phyloP scores from a whole-genome alignment of 2,329 filamentous ascomycete genomes.

The Aspergillus ochraceus region DNA sequence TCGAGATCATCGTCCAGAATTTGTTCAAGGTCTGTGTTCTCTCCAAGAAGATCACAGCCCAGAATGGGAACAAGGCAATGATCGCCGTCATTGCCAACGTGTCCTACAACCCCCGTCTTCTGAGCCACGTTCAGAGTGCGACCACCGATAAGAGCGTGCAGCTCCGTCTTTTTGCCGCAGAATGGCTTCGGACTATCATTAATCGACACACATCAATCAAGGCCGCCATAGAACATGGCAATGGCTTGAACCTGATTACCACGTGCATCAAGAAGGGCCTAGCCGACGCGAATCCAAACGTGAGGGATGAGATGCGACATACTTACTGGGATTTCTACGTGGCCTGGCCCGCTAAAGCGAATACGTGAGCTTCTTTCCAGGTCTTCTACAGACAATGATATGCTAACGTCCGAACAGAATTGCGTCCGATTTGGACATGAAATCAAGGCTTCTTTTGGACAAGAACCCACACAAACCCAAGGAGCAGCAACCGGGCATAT shows the following conservation, averaged over 20 bases:
- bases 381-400: constrained; percentile 12
- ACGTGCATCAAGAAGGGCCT: constrained; percentile 88
- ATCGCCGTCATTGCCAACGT: constrained; percentile 76
- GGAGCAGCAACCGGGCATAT: constrained; percentile 13
- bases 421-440: constrained; percentile 73
- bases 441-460: constrained; percentile 75
- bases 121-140: constrained; percentile 83
- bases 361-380: constrained; percentile 57
- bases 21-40: constrained; percentile 85
- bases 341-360: constrained; percentile 76
- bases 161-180: constrained; percentile 73
- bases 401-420: constrained; percentile 56
- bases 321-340: constrained; percentile 83
- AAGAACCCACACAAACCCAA: constrained; percentile 76
- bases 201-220: constrained; percentile 76
- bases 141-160: constrained; percentile 86
- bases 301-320: constrained; percentile 79
- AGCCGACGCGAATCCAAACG: constrained; percentile 84
- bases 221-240: constrained; percentile 77
- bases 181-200: constrained; percentile 82
- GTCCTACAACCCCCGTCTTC: constrained; percentile 74
- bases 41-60: constrained; percentile 89
- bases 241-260: constrained; percentile 78
- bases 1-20: constrained; percentile 84
- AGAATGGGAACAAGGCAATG: constrained; percentile 79